These are phyloP conservation scores for Aspergillus nanangensis DNA, from an alignment of 495 filamentous ascomycete genomes.

Conservation along the genomic window DNA sequence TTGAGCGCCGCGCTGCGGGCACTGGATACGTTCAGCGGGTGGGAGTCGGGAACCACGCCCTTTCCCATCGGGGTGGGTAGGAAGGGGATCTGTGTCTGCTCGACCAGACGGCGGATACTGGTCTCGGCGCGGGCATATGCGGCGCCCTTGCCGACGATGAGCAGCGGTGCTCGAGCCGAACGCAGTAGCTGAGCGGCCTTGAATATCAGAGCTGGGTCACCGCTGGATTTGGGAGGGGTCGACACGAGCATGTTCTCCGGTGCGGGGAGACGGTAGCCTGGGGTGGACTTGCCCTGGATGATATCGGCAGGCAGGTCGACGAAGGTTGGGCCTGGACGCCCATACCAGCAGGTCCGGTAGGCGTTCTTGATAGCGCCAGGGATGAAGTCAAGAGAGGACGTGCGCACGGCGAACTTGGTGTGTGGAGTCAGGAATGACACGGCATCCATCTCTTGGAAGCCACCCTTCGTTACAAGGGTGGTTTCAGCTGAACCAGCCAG, in stretches of 20 bases:
- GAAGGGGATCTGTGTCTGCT: slow-evolving; percentile 51
- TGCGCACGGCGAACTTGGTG: slow-evolving; percentile 52
- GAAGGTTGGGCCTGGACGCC: slow-evolving; percentile 54
- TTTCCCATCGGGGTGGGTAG: slow-evolving; percentile 64
- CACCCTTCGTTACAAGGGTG: slow-evolving; percentile 49
- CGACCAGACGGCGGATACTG: slow-evolving; percentile 44
- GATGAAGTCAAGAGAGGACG: slow-evolving; percentile 46
- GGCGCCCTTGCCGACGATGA: slow-evolving; percentile 60
- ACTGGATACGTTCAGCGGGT: slow-evolving; percentile 50
- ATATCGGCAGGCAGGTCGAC: slow-evolving; percentile 61
- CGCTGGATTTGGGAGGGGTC: slow-evolving; percentile 36
- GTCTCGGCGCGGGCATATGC: slow-evolving; percentile 53
- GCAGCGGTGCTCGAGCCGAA: slow-evolving; percentile 47
- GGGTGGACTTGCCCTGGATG: slow-evolving; percentile 41
- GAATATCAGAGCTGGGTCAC: slow-evolving; percentile 38
- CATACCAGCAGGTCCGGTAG: slow-evolving; percentile 54
- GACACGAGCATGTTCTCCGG: slow-evolving; percentile 23
- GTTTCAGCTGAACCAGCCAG: slow-evolving; percentile 56
- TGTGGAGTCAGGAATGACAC: slow-evolving; percentile 54
- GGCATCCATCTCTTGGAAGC: slow-evolving; percentile 61
- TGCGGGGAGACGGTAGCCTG: slow-evolving; percentile 10
- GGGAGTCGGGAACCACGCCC: slow-evolving; percentile 54
- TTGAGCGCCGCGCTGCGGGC: slow-evolving; percentile 55
- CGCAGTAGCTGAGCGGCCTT: slow-evolving; percentile 45
- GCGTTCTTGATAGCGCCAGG: slow-evolving; percentile 48